Base-by-base conservation (phyloP, 176 grass and related monocot genomes). In the Cymbopogon citratus region DNA sequence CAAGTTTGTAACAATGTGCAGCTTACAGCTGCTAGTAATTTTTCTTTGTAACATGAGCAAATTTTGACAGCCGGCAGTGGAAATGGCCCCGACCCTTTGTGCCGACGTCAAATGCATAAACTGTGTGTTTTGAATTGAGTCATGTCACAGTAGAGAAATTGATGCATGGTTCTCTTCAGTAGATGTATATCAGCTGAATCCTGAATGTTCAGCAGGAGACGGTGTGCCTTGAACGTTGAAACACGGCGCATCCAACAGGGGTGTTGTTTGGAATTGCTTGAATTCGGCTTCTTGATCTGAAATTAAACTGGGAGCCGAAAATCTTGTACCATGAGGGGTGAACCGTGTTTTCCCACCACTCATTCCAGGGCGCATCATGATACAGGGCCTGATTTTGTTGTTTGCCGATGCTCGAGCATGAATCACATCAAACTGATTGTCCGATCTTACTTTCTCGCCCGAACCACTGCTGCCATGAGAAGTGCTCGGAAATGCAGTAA, bases 31-130 rank as follows among this genome's bases (percentile, higher is more conserved):
- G 71, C 19, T 16, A 21, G 14, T 46, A 56, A 63, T 1, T 73
- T 80, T 74, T 67, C 34, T 89, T 75, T 82, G 78, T 89, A 86
- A 73, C 29, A 28, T 78, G 51, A 67, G 66, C 46, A 86, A 86
- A 67, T 78, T 86, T 89, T 89, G 83, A 67, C 59, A 61, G 73
- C 48, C 3, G 28, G 73, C 24, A 64, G 6, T 57, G 63, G 79
- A 87, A 69, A 77, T 64, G n/a, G 36, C 76, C 71, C 25, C 5
- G 12, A 5, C 43, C 46, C 27, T 27, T 54, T 80, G 29, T 85
- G 83, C 77, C 25, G 24, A 45, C 28, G 34, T 62, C 44, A 56
- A 34, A 73, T n/a, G 44, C 10, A 54, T 79, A 59, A 31, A 59
- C 36, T 79, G 13, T 51, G n/a, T 39, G 29, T n/a, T 73, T 66